These are phyloP conservation scores for Soucietia sequanensis DNA, from an alignment of 805 yeast genomes.

Conservation along the genomic window DNA sequence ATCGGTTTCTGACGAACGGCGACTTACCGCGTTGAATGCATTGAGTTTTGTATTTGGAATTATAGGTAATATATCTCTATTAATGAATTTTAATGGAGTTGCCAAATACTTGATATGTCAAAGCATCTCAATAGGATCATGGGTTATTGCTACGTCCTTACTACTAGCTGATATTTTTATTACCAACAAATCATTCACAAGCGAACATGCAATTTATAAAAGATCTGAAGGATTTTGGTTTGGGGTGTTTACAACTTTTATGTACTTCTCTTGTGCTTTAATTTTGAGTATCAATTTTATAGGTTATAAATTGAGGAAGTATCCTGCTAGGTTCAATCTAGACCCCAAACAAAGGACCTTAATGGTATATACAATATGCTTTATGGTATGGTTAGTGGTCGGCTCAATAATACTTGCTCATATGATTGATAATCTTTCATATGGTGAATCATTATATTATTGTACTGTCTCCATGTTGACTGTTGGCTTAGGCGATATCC, in stretches of 20 bases:
- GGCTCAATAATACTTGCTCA: slow-evolving; percentile 54
- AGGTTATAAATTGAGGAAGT: slow-evolving; percentile 59
- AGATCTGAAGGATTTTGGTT: slow-evolving; percentile 74
- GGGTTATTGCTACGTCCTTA: slow-evolving; percentile 58
- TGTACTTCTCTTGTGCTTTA: slow-evolving; percentile 59
- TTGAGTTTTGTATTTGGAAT: slow-evolving; percentile 65
- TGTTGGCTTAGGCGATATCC: slow-evolving; percentile 76
- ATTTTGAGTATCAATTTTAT: slow-evolving; percentile 55
- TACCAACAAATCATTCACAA: slow-evolving; percentile 23
- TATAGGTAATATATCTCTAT: slow-evolving; percentile 63
- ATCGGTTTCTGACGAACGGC: slow-evolving; percentile 32
- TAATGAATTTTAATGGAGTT: slow-evolving; percentile 64
- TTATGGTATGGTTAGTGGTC: slow-evolving; percentile 67
- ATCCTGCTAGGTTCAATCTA: slow-evolving; percentile 70
- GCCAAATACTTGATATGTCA: slow-evolving; percentile 63
- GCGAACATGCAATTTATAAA: slow-evolving; percentile 9
- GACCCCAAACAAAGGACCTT: slow-evolving; percentile 66
- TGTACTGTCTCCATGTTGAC: slow-evolving; percentile 74
- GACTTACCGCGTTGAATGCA: slow-evolving; percentile 57
- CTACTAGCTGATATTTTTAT: slow-evolving; percentile 49
- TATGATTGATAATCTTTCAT: slow-evolving; percentile 35
- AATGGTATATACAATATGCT: slow-evolving; percentile 65
- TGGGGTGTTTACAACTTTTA: slow-evolving; percentile 61
- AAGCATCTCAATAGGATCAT: slow-evolving; percentile 57
- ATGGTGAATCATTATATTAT: slow-evolving; percentile 70